A percentile compares a stretch with the other conserved stretches of the same genome.
phyloP scores from a whole-genome alignment of 805 yeast species.

The Aciculoconidium aculeatum region DNA sequence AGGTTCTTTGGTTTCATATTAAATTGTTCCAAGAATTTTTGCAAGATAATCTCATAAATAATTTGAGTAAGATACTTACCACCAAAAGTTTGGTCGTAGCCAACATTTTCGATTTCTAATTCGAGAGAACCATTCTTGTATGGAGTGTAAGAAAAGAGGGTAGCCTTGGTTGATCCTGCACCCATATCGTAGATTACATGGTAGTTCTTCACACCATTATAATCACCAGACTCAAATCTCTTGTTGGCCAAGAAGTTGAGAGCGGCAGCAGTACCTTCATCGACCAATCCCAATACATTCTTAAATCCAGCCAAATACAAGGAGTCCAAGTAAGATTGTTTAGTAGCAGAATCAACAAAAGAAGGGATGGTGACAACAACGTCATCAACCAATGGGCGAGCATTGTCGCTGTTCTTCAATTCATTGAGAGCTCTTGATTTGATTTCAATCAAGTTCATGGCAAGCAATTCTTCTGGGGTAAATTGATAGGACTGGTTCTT shows the following conservation, averaged over 20 bases:
- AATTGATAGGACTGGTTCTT: constrained; percentile 25
- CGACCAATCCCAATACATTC: constrained; percentile 61
- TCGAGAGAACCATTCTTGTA: constrained; percentile 34
- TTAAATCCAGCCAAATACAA: constrained; percentile 61
- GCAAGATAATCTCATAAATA: constrained; percentile 54
- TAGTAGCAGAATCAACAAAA: constrained; percentile 55
- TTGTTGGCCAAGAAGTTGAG: constrained; percentile 66
- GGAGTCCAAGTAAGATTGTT: constrained; percentile 68
- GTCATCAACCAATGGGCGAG: constrained; percentile 49
- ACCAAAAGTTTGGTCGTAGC: constrained; percentile 61
- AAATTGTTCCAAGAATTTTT: constrained; percentile 46
- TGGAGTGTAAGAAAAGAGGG: constrained; percentile 63
- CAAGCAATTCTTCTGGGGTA: constrained; percentile 71
- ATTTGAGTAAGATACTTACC: constrained; percentile 70
- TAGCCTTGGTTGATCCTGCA: constrained; percentile 84
- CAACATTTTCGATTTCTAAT: constrained; percentile 67
- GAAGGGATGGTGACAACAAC: constrained; percentile 77
- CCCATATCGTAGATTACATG: constrained; percentile 87
- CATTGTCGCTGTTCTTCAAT: constrained; percentile 37
- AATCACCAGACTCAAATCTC: constrained; percentile 29
- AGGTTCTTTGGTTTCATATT: constrained; percentile 33
- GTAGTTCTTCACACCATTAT: constrained; percentile 38
- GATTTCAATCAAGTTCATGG: constrained; percentile 72
- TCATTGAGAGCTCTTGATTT: constrained; percentile 57
- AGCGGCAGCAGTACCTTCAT: constrained; percentile 92